Evolutionary conservation across 176 grass and related monocot genomes (phyloP).

Genomic region (Thinopyrum elongatum): DNA sequence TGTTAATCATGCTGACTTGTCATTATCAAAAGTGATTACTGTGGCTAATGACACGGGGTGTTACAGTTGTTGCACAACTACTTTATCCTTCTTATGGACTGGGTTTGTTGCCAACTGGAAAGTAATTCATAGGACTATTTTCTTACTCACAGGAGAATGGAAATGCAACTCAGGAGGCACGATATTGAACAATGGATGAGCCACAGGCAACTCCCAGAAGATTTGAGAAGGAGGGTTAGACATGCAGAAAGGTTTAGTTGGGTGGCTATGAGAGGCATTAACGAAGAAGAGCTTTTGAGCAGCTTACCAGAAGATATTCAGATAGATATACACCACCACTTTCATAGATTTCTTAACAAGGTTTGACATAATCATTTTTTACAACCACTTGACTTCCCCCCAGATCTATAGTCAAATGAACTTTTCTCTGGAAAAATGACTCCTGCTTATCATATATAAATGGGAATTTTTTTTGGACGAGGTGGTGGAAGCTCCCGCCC

Average conservation of each 20-base stretch:
- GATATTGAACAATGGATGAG: slow-evolving; percentile 96
- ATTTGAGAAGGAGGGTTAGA: slow-evolving; percentile 81
- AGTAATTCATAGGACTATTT: neutral
- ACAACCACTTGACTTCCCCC: too few relatives aligned
- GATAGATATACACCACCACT: slow-evolving; percentile 76
- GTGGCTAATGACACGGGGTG: too few relatives aligned
- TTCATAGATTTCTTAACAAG: slow-evolving; percentile 82
- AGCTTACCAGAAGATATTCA: slow-evolving; percentile 95
- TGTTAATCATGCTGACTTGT: too few relatives aligned
- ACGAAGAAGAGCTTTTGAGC: slow-evolving; percentile 74
- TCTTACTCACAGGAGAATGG: slow-evolving; percentile 57
- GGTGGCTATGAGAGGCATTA: slow-evolving; percentile 78
- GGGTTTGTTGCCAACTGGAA: neutral
- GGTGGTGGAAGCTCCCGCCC: too few relatives aligned
- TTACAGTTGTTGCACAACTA: neutral
- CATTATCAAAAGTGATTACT: too few relatives aligned
- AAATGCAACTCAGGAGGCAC: slow-evolving; percentile 89
- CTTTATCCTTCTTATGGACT: neutral
- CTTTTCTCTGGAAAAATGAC: neutral
- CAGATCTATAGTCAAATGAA: too few relatives aligned
- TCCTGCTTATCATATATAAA: too few relatives aligned
- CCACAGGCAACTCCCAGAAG: slow-evolving; percentile 74
- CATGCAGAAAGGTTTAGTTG: slow-evolving; percentile 85
- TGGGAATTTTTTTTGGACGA: too few relatives aligned
- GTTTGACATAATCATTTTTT: slow-evolving; percentile 24